A percentile compares a stretch with the other conserved stretches of the same genome.
phyloP scores from a whole-genome alignment of 208 protist genomes.

The Leishmania amazonensis region DNA sequence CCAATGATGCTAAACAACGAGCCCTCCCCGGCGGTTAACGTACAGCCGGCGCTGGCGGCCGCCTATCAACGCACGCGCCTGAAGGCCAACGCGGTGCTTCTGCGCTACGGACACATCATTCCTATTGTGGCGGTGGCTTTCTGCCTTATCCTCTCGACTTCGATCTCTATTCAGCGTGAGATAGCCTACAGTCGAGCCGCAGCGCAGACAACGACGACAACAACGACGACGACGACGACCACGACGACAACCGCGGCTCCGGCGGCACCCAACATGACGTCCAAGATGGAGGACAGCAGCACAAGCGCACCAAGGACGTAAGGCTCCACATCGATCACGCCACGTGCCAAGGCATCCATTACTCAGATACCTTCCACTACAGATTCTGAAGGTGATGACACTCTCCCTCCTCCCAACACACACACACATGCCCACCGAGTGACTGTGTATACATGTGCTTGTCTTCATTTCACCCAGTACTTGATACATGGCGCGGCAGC shows the following conservation, averaged over 20 bases:
- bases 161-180: conserved; percentile 39
- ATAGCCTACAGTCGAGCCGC: conserved; percentile 16
- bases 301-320: background rate
- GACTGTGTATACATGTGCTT: background rate
- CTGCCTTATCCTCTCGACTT: conserved; percentile 36
- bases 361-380: background rate
- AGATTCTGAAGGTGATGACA: background rate
- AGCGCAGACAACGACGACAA: background rate
- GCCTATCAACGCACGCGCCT: conserved; percentile 22
- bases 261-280: background rate
- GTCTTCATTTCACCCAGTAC: background rate
- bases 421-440: background rate
- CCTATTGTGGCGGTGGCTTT: conserved; percentile 33
- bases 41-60: conserved; percentile 10
- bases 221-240: conserved; percentile 8
- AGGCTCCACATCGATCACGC: background rate
- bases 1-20: conserved; percentile 12
- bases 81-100: conserved; percentile 29
- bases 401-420: background rate
- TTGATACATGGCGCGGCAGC: background rate
- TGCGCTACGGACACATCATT: conserved; percentile 46
- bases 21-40: conserved; percentile 16
- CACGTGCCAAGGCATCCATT: background rate
- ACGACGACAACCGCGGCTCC: conserved; percentile 11
- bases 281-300: background rate